A percentile compares a stretch with the other conserved stretches of the same genome.
phyloP scores from a whole-genome alignment of 345 rosid genomes.

The Triadica sebifera region DNA sequence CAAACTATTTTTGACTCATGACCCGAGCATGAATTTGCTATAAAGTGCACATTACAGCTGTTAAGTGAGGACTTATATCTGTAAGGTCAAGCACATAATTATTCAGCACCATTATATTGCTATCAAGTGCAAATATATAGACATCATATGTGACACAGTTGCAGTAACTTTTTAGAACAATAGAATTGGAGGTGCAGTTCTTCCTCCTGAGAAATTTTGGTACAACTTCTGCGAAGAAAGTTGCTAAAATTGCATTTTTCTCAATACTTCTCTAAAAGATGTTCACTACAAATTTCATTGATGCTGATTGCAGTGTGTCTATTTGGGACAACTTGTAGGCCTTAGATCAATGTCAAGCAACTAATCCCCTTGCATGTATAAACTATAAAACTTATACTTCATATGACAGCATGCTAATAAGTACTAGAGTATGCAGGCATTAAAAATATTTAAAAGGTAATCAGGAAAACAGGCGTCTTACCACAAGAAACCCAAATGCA shows the following conservation, averaged over 20 bases:
- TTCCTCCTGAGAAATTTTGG: not conserved
- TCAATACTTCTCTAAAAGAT: not conserved
- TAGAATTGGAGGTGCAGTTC: not conserved
- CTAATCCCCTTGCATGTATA: not conserved
- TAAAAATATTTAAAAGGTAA: not conserved
- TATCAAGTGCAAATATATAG: not conserved
- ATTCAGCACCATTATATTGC: not conserved
- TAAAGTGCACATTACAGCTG: not conserved
- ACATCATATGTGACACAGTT: not conserved
- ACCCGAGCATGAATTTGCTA: not conserved
- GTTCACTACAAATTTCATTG: not conserved
- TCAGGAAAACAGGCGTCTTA: slow-evolving; percentile 28
- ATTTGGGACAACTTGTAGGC: not conserved
- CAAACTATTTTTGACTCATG: not conserved
- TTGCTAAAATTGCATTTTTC: not conserved
- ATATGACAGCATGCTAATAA: not conserved
- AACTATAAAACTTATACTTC: not conserved
- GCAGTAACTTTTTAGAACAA: not conserved
- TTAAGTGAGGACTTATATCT: not conserved
- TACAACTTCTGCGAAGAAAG: not conserved
- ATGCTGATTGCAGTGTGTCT: not conserved
- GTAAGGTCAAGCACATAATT: not conserved
- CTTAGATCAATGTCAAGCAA: not conserved
- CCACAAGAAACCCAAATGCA: slow-evolving; percentile 99
- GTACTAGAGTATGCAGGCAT: not conserved